phyloP scores from a whole-genome alignment of 106 monocot species.

The Allium fistulosum region DNA sequence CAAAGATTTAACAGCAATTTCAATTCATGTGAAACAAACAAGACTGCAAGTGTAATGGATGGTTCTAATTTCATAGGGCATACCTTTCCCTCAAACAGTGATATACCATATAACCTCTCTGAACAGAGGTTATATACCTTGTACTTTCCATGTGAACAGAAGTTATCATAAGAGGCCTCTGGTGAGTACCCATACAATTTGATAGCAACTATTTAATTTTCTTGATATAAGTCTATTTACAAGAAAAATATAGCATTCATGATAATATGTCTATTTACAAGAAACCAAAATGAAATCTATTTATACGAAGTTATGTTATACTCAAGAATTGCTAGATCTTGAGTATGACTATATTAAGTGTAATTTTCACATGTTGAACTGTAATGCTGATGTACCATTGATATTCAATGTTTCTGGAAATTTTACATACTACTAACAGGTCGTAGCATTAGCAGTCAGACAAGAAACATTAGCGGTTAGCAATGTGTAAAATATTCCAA shows the following conservation, averaged over 20 bases:
- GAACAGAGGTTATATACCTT: slow-evolving; percentile 87
- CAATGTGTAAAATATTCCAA: too few relatives aligned
- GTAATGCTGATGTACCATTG: too few relatives aligned
- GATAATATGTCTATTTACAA: too few relatives aligned
- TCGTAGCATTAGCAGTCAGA: too few relatives aligned
- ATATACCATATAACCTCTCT: slow-evolving; percentile 78
- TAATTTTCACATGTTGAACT: too few relatives aligned
- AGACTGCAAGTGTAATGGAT: too few relatives aligned
- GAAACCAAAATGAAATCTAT: too few relatives aligned
- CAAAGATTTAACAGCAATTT: neutral
- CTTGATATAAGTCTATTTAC: neutral
- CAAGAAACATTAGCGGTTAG: too few relatives aligned
- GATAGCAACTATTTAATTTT: too few relatives aligned
- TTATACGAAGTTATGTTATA: neutral
- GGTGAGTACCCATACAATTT: too few relatives aligned
- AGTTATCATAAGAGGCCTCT: slow-evolving; percentile 15
- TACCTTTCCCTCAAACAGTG: slow-evolving; percentile 79
- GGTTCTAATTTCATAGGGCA: neutral
- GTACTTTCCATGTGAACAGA: slow-evolving; percentile 82
- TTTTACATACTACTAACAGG: too few relatives aligned
- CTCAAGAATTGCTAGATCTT: neutral
- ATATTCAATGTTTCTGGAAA: too few relatives aligned
- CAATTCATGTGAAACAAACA: neutral
- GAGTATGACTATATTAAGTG: neutral
- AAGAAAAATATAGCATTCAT: neutral